Percentiles rank a stretch among this genome's conserved stretches.
Conservation (phyloP, 2,329 filamentous ascomycete species). For the Piedraia hortae region DNA sequence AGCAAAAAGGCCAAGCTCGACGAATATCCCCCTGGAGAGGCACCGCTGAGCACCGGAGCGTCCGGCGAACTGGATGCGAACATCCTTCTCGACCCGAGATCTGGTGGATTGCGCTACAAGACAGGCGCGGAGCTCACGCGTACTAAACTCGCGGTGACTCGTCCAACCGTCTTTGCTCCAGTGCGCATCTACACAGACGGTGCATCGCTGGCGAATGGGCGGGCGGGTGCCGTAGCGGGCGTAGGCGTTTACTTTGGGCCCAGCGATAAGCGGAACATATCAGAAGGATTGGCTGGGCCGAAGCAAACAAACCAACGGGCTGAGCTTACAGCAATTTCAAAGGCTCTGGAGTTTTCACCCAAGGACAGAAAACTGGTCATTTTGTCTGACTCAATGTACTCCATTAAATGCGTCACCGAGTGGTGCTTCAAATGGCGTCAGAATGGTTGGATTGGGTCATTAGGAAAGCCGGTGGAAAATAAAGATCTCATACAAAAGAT, state of each 20-base stretch:
- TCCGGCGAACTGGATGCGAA: constrained; percentile 35
- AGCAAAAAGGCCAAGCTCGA: constrained; percentile 15
- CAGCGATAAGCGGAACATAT: constrained; percentile 29
- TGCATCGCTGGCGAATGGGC: constrained; percentile 31
- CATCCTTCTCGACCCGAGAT: constrained; percentile 25
- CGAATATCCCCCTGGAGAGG: constrained; percentile 24
- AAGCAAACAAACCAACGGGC: constrained; percentile 85
- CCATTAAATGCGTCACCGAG: constrained; percentile 63
- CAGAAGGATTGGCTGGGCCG: constrained; percentile 44
- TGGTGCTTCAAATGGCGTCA: constrained; percentile 55
- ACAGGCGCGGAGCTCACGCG: constrained; percentile 20
- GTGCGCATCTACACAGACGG: constrained; percentile 37
- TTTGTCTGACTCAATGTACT: constrained; percentile 68
- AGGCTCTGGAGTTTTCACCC: constrained; percentile 52
- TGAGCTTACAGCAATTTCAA: constrained; percentile 69
- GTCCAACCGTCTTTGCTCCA: constrained; percentile 17
- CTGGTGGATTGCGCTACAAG: constrained; percentile 28
- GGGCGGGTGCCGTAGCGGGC: constrained; percentile 26
- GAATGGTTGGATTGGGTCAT: constrained; percentile 51
- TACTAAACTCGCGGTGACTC: constrained; percentile 20
- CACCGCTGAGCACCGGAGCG: constrained; percentile 25
- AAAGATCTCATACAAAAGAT: constrained; percentile 56
- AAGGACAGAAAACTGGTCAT: constrained; percentile 43
- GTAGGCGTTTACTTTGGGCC: constrained; percentile 39
- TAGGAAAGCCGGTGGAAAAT: constrained; percentile 53